Evolutionary conservation across 2,329 filamentous ascomycete genomes (phyloP).

Genomic region (Aureobasidium sp.): DNA sequence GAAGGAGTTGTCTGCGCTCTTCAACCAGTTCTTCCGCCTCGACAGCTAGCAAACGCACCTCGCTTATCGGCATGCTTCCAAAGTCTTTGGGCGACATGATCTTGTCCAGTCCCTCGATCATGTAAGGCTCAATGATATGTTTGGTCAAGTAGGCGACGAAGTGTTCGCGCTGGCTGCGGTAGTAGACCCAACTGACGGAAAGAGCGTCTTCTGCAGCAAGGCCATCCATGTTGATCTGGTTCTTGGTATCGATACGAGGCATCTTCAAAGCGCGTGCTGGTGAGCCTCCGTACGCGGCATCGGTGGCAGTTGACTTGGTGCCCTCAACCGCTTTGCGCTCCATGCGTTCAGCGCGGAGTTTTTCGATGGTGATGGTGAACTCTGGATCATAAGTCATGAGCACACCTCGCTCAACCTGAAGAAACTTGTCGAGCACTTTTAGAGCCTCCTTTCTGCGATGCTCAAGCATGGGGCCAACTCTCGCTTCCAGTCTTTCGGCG

Average conservation of each 20-base stretch:
- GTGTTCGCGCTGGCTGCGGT: background rate
- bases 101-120: background rate
- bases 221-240: background rate
- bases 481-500: background rate
- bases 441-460: background rate
- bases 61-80: background rate
- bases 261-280: background rate
- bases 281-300: background rate
- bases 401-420: background rate
- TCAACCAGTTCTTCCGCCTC: background rate
- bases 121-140: background rate
- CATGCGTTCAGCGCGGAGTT: background rate
- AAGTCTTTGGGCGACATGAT: background rate
- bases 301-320: background rate
- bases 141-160: background rate
- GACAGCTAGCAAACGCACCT: background rate
- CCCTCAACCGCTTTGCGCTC: background rate
- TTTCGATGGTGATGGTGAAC: background rate
- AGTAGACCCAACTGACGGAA: background rate
- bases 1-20: background rate
- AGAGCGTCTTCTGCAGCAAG: background rate
- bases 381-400: background rate
- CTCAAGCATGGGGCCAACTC: background rate
- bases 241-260: background rate
- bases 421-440: background rate